phyloP scores from a whole-genome alignment of 1,284 basidiomycete species.

The Cronartium ribicola region DNA sequence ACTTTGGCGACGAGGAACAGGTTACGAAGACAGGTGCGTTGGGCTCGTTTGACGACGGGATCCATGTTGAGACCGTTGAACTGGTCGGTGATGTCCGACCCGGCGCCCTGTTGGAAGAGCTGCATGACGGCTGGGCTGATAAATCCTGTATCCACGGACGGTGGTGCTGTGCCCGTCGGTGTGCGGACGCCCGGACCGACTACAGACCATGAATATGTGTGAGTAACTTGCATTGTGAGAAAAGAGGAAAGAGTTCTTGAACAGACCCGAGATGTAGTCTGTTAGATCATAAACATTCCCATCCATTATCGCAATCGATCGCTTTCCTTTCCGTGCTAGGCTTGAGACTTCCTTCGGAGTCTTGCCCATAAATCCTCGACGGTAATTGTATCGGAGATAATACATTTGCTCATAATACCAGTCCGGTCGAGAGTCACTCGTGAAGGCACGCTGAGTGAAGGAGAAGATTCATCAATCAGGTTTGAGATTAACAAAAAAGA shows the following conservation, averaged over 20 bases:
- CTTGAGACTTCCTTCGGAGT: constrained; percentile 72
- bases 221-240: constrained; percentile 46
- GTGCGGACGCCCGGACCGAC: constrained; percentile 53
- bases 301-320: constrained; percentile 73
- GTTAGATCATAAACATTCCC: constrained; percentile 83
- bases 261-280: constrained; percentile 62
- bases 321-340: constrained; percentile 62
- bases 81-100: constrained; percentile 76
- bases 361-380: constrained; percentile 83
- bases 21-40: constrained; percentile 84
- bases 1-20: constrained; percentile 86
- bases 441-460: constrained; percentile 49
- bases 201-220: constrained; percentile 34
- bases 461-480: constrained; percentile 51
- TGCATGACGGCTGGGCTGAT: constrained; percentile 70
- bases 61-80: constrained; percentile 67
- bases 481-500: not conserved
- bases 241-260: constrained; percentile 54
- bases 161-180: constrained; percentile 64
- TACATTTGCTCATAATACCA: constrained; percentile 82
- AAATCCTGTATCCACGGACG: constrained; percentile 62
- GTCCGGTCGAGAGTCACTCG: constrained; percentile 84
- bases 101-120: constrained; percentile 76
- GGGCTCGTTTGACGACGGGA: constrained; percentile 64
- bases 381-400: constrained; percentile 73